Evolutionary conservation across 2,329 filamentous ascomycete species (phyloP).

Genomic region (Apiospora marii): DNA sequence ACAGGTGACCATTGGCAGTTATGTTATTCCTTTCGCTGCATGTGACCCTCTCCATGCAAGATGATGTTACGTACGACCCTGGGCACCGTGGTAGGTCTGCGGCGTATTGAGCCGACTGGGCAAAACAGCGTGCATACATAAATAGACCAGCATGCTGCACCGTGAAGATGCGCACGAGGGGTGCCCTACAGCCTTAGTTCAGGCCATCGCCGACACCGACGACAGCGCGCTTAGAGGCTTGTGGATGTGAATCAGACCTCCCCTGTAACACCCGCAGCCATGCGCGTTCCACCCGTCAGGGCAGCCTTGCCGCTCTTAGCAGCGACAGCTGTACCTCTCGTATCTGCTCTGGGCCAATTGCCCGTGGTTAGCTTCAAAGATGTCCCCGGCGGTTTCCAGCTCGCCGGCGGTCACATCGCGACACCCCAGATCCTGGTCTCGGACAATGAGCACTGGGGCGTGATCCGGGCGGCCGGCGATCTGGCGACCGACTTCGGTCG

Average conservation of each 20-base stretch:
- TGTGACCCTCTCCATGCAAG: not conserved
- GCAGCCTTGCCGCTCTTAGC: constrained; percentile 23
- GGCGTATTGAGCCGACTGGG: not conserved
- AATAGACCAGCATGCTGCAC: not conserved
- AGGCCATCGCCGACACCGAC: not conserved
- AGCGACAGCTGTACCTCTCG: constrained; percentile 27
- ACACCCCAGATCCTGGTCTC: constrained; percentile 59
- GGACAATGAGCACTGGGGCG: constrained; percentile 69
- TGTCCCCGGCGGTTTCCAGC: constrained; percentile 34
- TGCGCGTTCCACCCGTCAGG: not conserved
- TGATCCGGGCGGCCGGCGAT: constrained; percentile 72
- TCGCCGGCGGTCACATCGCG: constrained; percentile 37
- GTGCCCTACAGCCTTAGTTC: not conserved
- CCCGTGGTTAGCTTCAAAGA: constrained; percentile 40
- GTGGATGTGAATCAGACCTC: too few species aligned
- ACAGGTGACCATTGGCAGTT: not conserved
- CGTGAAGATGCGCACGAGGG: not conserved
- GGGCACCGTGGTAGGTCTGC: not conserved
- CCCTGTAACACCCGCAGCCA: not conserved
- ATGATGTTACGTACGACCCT: not conserved
- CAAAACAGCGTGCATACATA: not conserved
- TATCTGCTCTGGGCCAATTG: constrained; percentile 38
- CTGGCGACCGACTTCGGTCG: constrained; percentile 73
- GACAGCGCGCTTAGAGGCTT: not conserved
- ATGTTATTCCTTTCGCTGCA: not conserved